Evolutionary conservation across 148 eudicot species (phyloP).

Genomic region (Drosera capensis): DNA sequence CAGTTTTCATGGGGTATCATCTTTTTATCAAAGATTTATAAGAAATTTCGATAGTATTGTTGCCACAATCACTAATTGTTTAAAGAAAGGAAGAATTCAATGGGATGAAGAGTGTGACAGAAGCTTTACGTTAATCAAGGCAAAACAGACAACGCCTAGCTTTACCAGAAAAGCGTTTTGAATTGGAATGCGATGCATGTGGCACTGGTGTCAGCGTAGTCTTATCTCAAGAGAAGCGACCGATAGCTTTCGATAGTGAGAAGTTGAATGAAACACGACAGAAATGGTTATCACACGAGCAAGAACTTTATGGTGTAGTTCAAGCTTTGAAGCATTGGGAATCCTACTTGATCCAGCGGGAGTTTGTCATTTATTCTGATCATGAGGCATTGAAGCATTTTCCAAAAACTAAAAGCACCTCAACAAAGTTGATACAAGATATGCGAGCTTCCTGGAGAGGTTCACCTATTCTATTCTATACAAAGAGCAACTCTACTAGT

Average conservation of each 20-base stretch:
- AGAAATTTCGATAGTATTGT: background rate
- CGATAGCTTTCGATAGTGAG: slow-evolving; percentile 5
- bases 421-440: background rate
- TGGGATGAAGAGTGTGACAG: too few species aligned
- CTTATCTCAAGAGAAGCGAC: background rate
- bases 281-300: background rate
- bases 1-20: background rate
- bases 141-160: too few species aligned
- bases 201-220: slow-evolving; percentile 1
- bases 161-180: too few species aligned
- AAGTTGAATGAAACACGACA: background rate
- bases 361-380: background rate
- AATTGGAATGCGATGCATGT: slow-evolving; percentile 3
- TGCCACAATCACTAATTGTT: background rate
- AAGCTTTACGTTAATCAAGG: too few species aligned
- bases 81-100: background rate
- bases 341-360: background rate
- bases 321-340: background rate
- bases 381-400: slow-evolving; percentile 1
- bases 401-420: slow-evolving; percentile 4
- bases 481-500: background rate
- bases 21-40: background rate
- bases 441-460: too few species aligned
- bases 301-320: background rate
- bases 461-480: background rate